Percentiles rank a stretch among this genome's conserved stretches.
Conservation (phyloP, 2,329 filamentous ascomycete species). For the Fusarium sp. region DNA sequence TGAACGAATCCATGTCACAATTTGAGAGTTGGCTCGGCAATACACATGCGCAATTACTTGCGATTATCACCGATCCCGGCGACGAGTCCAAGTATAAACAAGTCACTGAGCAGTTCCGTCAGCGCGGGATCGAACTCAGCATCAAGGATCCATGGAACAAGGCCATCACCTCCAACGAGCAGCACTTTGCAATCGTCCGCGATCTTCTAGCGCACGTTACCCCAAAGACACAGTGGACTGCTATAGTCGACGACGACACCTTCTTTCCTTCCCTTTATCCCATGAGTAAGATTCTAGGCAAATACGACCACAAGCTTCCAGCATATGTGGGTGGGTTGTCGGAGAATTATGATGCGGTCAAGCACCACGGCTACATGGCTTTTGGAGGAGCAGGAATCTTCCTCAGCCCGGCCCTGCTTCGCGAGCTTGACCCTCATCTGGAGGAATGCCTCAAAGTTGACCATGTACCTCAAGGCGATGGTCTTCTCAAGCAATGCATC, state of each 20-base stretch:
- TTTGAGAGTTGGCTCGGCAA: slow-evolving; percentile 67
- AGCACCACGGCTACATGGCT: slow-evolving; percentile 66
- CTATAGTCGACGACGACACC: slow-evolving; percentile 71
- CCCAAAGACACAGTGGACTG: slow-evolving; percentile 63
- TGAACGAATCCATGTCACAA: slow-evolving; percentile 60
- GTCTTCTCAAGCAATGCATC: slow-evolving; percentile 67
- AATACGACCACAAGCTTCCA: slow-evolving; percentile 60
- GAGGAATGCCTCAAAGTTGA: slow-evolving; percentile 57
- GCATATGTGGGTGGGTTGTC: slow-evolving; percentile 67
- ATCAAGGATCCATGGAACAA: slow-evolving; percentile 49
- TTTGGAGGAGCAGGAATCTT: slow-evolving; percentile 71
- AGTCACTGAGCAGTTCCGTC: slow-evolving; percentile 43
- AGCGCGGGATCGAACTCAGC: slow-evolving; percentile 49
- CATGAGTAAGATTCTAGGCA: slow-evolving; percentile 58
- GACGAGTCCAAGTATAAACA: slow-evolving; percentile 43
- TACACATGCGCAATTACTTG: slow-evolving; percentile 62
- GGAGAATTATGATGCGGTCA: slow-evolving; percentile 64
- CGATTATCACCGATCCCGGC: slow-evolving; percentile 59
- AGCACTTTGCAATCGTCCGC: slow-evolving; percentile 66
- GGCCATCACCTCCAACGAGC: slow-evolving; percentile 58
- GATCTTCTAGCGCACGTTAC: slow-evolving; percentile 58
- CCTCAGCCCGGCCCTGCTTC: slow-evolving; percentile 63
- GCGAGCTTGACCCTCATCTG: slow-evolving; percentile 58
- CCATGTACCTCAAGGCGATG: slow-evolving; percentile 58
- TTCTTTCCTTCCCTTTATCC: slow-evolving; percentile 68